A percentile compares a stretch with the other conserved stretches of the same genome.
Conservation (phyloP, 202 grass and related monocot genomes). For the Miscanthus sacchariflorus region DNA sequence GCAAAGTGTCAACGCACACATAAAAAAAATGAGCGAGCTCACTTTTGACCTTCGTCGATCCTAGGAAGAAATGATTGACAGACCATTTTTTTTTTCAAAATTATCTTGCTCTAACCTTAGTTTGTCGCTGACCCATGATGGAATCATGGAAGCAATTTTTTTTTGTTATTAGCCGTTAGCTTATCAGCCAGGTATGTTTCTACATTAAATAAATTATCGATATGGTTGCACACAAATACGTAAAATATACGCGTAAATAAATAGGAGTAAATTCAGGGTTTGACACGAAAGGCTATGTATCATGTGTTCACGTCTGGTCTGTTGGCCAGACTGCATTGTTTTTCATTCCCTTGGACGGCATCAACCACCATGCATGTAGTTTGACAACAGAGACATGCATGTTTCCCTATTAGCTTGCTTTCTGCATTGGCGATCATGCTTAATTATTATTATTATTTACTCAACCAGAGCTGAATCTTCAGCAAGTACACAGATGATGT, state of each 20-base stretch:
- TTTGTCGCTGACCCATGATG: neutral
- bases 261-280: neutral
- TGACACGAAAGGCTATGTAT: neutral
- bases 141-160: neutral
- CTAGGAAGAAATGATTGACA: neutral
- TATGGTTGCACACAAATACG: constrained; percentile 8
- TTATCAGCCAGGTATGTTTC: neutral
- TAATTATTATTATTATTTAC: no score
- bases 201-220: neutral
- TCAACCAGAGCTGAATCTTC: no score
- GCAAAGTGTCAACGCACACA: neutral
- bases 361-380: neutral
- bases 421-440: neutral
- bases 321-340: neutral
- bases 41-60: neutral
- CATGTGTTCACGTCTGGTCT: neutral
- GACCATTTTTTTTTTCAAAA: neutral
- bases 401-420: neutral
- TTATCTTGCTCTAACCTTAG: neutral
- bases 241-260: neutral
- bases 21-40: neutral
- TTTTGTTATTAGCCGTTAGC: neutral
- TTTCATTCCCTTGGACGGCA: neutral
- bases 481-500: no score
- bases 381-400: neutral